phyloP scores from a whole-genome alignment of 1,139 yeast genomes.

The Yamadazyma taylorii region DNA sequence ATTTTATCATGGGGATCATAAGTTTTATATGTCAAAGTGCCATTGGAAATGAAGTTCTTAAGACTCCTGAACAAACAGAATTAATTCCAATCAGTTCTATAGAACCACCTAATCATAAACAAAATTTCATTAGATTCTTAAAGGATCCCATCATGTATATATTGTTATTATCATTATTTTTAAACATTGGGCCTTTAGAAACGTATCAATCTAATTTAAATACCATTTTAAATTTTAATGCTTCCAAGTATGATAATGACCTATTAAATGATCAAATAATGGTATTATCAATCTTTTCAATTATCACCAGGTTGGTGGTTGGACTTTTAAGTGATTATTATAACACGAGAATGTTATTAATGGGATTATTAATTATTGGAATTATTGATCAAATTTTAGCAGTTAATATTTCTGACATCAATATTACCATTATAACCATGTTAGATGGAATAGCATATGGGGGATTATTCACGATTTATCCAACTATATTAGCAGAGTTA shows the following conservation, averaged over 20 bases:
- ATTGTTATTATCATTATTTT: slow-evolving; percentile 59
- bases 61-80: slow-evolving; percentile 17
- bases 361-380: slow-evolving; percentile 43
- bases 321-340: slow-evolving; percentile 69
- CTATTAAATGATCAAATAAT: slow-evolving; percentile 54
- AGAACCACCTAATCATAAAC: slow-evolving; percentile 48
- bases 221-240: slow-evolving; percentile 38
- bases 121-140: slow-evolving; percentile 52
- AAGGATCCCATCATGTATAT: slow-evolving; percentile 66
- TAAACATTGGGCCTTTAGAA: slow-evolving; percentile 84
- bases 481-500: slow-evolving; percentile 74
- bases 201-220: slow-evolving; percentile 87
- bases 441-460: slow-evolving; percentile 79
- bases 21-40: slow-evolving; percentile 65
- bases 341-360: slow-evolving; percentile 40
- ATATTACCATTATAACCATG: slow-evolving; percentile 34
- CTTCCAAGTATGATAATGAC: slow-evolving; percentile 29
- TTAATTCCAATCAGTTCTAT: slow-evolving; percentile 23
- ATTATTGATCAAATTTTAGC: slow-evolving; percentile 37
- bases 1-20: slow-evolving; percentile 53
- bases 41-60: slow-evolving; percentile 34
- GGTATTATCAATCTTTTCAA: slow-evolving; percentile 41
- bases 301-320: slow-evolving; percentile 50
- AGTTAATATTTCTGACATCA: slow-evolving; percentile 5
- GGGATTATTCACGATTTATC: slow-evolving; percentile 78